phyloP scores from a whole-genome alignment of 1,139 yeast species.

The Scheffersomyces titani region DNA sequence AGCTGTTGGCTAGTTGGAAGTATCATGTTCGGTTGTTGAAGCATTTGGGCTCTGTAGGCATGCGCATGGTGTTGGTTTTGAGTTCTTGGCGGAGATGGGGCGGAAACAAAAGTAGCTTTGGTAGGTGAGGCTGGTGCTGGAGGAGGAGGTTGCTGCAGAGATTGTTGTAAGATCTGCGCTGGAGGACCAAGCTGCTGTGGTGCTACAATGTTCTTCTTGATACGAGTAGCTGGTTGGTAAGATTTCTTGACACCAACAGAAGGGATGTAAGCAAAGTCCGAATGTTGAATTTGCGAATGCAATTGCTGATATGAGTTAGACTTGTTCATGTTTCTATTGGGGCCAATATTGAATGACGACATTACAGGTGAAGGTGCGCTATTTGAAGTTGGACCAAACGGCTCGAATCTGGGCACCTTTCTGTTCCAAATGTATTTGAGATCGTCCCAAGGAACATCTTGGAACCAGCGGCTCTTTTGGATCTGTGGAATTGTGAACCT shows the following conservation, averaged over 20 bases:
- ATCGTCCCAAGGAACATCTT: constrained; percentile 45
- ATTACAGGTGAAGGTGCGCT: constrained; percentile 26
- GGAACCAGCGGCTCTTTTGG: constrained; percentile 39
- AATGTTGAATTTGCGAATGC: constrained; percentile 41
- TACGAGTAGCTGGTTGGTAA: constrained; percentile 36
- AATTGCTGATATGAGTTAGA: constrained; percentile 43
- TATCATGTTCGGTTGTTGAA: not conserved
- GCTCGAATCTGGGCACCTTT: constrained; percentile 50
- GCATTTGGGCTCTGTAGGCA: constrained; percentile 1
- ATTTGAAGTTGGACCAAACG: constrained; percentile 47
- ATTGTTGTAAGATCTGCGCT: not conserved
- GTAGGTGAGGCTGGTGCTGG: constrained; percentile 1
- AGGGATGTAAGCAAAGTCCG: constrained; percentile 38
- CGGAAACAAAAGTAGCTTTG: not conserved
- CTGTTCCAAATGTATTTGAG: constrained; percentile 44
- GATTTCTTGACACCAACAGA: constrained; percentile 27
- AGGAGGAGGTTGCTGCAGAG: constrained; percentile 2
- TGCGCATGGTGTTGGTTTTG: not conserved
- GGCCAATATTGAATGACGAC: constrained; percentile 41
- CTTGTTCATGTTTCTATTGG: constrained; percentile 40
- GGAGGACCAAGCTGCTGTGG: constrained; percentile 2
- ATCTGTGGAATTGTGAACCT: constrained; percentile 38
- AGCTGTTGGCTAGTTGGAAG: constrained; percentile 1
- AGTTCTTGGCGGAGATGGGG: not conserved
- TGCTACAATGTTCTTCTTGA: constrained; percentile 20